Evolutionary conservation across 2,329 filamentous ascomycete genomes (phyloP).

Genomic region (Microdochium paspali): DNA sequence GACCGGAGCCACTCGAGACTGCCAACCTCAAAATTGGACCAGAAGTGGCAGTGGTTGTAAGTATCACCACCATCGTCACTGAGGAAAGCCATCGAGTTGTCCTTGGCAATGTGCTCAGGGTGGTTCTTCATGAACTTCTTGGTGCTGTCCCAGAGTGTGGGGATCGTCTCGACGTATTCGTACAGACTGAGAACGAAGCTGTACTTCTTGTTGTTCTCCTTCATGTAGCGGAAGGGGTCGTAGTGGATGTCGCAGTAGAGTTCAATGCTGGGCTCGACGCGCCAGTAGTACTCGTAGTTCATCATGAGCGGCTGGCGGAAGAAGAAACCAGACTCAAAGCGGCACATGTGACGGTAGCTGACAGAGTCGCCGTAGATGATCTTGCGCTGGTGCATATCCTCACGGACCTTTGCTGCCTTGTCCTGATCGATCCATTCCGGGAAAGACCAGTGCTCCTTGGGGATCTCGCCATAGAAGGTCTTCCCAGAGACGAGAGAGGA

Average conservation of each 20-base stretch:
- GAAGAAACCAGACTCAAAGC: slow-evolving; percentile 98
- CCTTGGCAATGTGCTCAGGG: slow-evolving; percentile 76
- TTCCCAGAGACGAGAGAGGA: slow-evolving; percentile 83
- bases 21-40: slow-evolving; percentile 98
- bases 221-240: slow-evolving; percentile 95
- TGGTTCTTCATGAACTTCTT: slow-evolving; percentile 90
- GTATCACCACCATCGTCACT: slow-evolving; percentile 84
- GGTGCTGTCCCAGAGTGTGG: slow-evolving; percentile 87
- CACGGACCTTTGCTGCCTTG: slow-evolving; percentile 78
- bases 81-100: slow-evolving; percentile 84
- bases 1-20: slow-evolving; percentile 90
- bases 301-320: slow-evolving; percentile 90
- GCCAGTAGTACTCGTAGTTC: slow-evolving; percentile 99
- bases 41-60: slow-evolving; percentile 99
- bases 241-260: slow-evolving; percentile 93
- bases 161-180: slow-evolving; percentile 94
- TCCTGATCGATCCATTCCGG: slow-evolving; percentile 93
- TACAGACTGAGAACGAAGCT: slow-evolving; percentile 92
- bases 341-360: slow-evolving; percentile 98
- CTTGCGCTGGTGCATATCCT: slow-evolving; percentile 89
- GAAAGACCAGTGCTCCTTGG: slow-evolving; percentile 93
- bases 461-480: slow-evolving; percentile 83
- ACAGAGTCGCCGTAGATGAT: slow-evolving; percentile 98
- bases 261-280: slow-evolving; percentile 93
- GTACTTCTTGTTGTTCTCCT: slow-evolving; percentile 95